A percentile compares a stretch with the other conserved stretches of the same genome.
These are phyloP conservation scores for Ustilago trichophora DNA, from an alignment of 1,284 basidiomycete species.

Conservation along the genomic window DNA sequence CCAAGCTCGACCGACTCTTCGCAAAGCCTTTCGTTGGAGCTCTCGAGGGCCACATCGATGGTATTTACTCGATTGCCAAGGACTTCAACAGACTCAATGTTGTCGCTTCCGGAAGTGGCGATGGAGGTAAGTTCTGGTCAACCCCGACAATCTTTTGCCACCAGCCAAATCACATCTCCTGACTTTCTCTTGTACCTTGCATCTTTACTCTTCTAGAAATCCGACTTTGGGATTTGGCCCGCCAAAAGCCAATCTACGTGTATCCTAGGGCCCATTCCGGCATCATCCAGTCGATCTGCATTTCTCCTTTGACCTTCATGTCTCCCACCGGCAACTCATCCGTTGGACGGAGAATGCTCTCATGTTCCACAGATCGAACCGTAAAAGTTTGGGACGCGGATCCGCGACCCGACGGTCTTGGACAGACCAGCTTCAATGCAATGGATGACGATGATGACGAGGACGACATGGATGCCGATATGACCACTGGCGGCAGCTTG, in stretches of 20 bases:
- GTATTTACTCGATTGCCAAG: constrained; percentile 85
- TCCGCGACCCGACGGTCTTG: constrained; percentile 61
- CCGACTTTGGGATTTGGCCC: constrained; percentile 85
- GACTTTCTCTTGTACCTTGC: neutral
- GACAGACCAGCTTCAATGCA: constrained; percentile 59
- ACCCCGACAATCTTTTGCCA: neutral
- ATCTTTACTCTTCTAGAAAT: constrained; percentile 72
- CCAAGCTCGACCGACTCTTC: constrained; percentile 96
- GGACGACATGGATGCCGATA: constrained; percentile 48
- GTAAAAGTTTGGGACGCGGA: constrained; percentile 85
- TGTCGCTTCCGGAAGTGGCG: constrained; percentile 93
- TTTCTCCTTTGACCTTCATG: constrained; percentile 73
- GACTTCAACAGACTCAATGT: constrained; percentile 80
- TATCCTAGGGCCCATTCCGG: constrained; percentile 87
- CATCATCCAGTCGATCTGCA: constrained; percentile 79
- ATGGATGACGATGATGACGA: constrained; percentile 63
- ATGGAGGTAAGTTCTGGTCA: constrained; percentile 76
- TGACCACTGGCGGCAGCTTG: constrained; percentile 52
- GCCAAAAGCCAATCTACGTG: constrained; percentile 75
- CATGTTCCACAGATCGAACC: constrained; percentile 88
- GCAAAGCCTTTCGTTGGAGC: constrained; percentile 93
- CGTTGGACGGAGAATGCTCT: constrained; percentile 75
- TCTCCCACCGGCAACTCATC: constrained; percentile 54
- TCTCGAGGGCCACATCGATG: constrained; percentile 92
- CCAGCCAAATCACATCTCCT: neutral